Percentiles rank a stretch among this genome's conserved stretches.
These are phyloP conservation scores for Phytophthora citrophthora DNA, from an alignment of 352 stramenopile genomes.

Conservation along the genomic window DNA sequence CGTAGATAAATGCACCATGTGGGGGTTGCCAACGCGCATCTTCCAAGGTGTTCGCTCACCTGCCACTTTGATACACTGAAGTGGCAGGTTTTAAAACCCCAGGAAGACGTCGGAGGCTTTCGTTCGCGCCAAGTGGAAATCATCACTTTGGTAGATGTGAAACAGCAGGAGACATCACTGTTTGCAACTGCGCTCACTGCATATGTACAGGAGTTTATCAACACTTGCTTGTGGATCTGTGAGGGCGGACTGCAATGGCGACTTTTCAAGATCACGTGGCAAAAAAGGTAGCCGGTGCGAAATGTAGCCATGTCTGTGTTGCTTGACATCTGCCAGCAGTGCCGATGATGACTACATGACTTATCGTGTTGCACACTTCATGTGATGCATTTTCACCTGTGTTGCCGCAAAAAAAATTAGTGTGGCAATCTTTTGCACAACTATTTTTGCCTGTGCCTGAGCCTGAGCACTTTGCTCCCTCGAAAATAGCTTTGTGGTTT, in stretches of 20 bases:
- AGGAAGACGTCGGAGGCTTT: constrained; percentile 4
- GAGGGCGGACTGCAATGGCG: background rate
- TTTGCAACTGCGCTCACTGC: background rate
- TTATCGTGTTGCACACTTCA: background rate
- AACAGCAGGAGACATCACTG: constrained; percentile 7
- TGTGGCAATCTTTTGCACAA: constrained; percentile 7
- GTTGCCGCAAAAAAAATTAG: constrained; percentile 4
- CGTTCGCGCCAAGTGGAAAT: constrained; percentile 13
- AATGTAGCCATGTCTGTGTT: constrained; percentile 23
- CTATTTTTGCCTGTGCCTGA: constrained; percentile 30
- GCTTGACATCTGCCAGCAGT: background rate
- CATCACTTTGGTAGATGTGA: constrained; percentile 3
- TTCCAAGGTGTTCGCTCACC: constrained; percentile 4
- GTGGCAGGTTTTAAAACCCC: background rate
- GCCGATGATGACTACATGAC: background rate
- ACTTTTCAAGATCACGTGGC: constrained; percentile 23
- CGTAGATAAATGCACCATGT: constrained; percentile 15
- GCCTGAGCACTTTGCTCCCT: constrained; percentile 2
- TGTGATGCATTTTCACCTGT: background rate
- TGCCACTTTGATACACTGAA: background rate
- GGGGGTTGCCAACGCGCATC: constrained; percentile 8
- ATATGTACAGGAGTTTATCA: background rate
- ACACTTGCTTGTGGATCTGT: constrained; percentile 1
- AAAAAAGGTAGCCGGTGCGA: constrained; percentile 15
- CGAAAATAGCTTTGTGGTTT: too few species aligned